Conservation (phyloP, 1,284 basidiomycete genomes). For the Trametes polyzona region DNA sequence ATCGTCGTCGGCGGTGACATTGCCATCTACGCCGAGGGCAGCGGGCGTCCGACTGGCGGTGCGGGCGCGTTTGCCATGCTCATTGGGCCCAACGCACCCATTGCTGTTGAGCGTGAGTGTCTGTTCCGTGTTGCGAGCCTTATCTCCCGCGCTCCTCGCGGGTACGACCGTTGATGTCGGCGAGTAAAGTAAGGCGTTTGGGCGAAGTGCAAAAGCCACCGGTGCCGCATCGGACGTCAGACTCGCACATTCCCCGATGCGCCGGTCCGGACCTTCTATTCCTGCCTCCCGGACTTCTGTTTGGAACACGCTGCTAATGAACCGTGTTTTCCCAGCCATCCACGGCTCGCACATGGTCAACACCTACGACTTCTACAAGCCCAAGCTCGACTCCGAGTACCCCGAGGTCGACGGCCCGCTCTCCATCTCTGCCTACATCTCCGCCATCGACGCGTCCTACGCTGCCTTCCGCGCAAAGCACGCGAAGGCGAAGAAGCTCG, state of each 20-base stretch:
- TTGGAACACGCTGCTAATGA: slow-evolving; percentile 4
- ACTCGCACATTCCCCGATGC: not conserved
- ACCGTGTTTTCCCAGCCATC: slow-evolving; percentile 61
- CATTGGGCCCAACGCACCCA: slow-evolving; percentile 94
- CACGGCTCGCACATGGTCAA: slow-evolving; percentile 99
- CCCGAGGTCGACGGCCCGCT: slow-evolving; percentile 98
- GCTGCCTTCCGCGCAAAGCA: slow-evolving; percentile 86
- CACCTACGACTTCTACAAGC: slow-evolving; percentile 98
- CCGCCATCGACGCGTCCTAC: slow-evolving; percentile 93
- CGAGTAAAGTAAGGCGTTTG: not conserved
- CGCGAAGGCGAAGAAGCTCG: slow-evolving; percentile 64
- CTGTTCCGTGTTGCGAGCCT: not conserved
- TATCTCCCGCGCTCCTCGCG: slow-evolving; percentile 5
- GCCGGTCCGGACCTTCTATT: slow-evolving; percentile 4
- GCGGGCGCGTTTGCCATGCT: slow-evolving; percentile 95
- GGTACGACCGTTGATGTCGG: not conserved
- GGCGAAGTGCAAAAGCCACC: not conserved
- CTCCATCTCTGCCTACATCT: slow-evolving; percentile 94
- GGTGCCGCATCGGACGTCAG: not conserved
- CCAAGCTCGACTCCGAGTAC: slow-evolving; percentile 91
- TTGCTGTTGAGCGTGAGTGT: slow-evolving; percentile 93
- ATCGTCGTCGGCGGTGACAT: slow-evolving; percentile 98
- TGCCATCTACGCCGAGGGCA: slow-evolving; percentile 97
- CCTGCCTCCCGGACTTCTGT: not conserved
- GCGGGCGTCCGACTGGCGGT: slow-evolving; percentile 94